Conservation (phyloP, 768 basidiomycete species). For the Trametes villosa region DNA sequence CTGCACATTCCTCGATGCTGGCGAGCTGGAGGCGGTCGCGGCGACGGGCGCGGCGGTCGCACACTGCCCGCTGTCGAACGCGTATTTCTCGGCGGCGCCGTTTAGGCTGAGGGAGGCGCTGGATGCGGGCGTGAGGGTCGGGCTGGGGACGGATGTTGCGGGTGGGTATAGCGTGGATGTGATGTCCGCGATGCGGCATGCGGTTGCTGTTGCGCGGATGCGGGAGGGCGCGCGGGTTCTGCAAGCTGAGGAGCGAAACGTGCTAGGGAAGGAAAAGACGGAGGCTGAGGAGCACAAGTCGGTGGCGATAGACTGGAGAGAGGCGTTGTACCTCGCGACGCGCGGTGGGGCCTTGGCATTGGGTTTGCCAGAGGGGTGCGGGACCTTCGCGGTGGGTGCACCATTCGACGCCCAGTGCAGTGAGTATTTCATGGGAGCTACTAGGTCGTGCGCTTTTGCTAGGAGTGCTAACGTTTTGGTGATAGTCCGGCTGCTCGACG, state of each 20-base stretch:
- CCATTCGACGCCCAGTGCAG: slow-evolving; percentile 80
- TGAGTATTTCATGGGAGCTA: slow-evolving; percentile 41
- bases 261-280: slow-evolving; percentile 4
- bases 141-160: slow-evolving; percentile 84
- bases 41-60: slow-evolving; percentile 65
- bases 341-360: slow-evolving; percentile 76
- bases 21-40: slow-evolving; percentile 56
- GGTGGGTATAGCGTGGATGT: slow-evolving; percentile 85
- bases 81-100: slow-evolving; percentile 78
- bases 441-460: neutral
- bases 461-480: neutral
- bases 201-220: slow-evolving; percentile 72
- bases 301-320: slow-evolving; percentile 84
- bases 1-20: slow-evolving; percentile 75
- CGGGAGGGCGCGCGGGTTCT: slow-evolving; percentile 56
- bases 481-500: slow-evolving; percentile 27
- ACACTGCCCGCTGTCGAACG: slow-evolving; percentile 89
- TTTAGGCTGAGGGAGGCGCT: slow-evolving; percentile 77
- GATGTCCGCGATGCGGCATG: slow-evolving; percentile 79
- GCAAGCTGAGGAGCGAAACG: slow-evolving; percentile 5
- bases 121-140: slow-evolving; percentile 63
- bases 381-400: slow-evolving; percentile 60
- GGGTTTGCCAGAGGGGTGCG: slow-evolving; percentile 51
- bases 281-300: slow-evolving; percentile 41
- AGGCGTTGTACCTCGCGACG: slow-evolving; percentile 81